Percentiles rank a stretch among this genome's conserved stretches.
These are phyloP conservation scores for Aspergillus fumigatiaffinis DNA, from an alignment of 2,329 filamentous ascomycete species.

Conservation along the genomic window DNA sequence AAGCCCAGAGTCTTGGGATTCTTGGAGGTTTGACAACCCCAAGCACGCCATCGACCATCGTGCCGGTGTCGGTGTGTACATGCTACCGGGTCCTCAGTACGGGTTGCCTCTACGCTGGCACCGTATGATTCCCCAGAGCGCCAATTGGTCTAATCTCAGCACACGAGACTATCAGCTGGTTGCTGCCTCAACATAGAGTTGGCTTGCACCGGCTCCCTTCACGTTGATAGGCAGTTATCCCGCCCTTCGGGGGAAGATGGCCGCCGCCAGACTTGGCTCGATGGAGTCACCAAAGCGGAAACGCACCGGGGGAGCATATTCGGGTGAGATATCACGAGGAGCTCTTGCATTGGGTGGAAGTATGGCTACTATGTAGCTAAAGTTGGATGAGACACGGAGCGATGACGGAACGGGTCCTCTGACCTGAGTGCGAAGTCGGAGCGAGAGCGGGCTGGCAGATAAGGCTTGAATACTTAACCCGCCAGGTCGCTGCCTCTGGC, in stretches of 20 bases:
- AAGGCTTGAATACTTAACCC: slow-evolving; percentile 10
- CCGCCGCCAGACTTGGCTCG: not conserved
- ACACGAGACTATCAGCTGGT: not conserved
- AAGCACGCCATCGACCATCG: not conserved
- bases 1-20: slow-evolving; percentile 2
- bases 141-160: not conserved
- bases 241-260: not conserved
- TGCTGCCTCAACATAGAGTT: not conserved
- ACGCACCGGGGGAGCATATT: not conserved
- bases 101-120: not conserved
- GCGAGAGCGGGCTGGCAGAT: slow-evolving; percentile 6
- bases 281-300: not conserved
- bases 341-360: not conserved
- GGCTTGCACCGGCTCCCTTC: not conserved
- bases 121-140: not conserved
- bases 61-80: not conserved
- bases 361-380: not conserved
- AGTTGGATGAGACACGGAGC: not conserved
- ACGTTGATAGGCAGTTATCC: not conserved
- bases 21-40: not conserved
- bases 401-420: not conserved
- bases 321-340: not conserved
- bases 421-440: slow-evolving; percentile 9
- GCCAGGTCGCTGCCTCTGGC: slow-evolving; percentile 4
- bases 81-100: not conserved